phyloP scores from a whole-genome alignment of 306 rosid genomes.

The Betula pendula region DNA sequence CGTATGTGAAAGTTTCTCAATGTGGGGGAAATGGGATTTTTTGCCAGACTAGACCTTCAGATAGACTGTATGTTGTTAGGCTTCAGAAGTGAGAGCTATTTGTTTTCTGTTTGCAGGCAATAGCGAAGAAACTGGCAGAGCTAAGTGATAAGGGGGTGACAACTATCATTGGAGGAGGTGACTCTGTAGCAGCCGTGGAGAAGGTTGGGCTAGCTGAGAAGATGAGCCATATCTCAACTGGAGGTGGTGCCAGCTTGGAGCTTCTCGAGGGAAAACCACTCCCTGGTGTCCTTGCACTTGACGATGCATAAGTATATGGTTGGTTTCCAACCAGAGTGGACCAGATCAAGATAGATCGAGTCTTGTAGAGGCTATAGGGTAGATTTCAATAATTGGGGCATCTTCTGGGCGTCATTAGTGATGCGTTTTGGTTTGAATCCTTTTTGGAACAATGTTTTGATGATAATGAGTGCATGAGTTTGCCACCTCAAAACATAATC shows the following conservation, averaged over 20 bases:
- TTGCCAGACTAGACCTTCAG: background rate
- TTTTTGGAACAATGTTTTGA: slow-evolving; percentile 21
- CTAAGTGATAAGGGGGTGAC: slow-evolving; percentile 87
- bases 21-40: background rate
- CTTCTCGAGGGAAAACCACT: slow-evolving; percentile 95
- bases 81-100: background rate
- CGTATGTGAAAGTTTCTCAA: too few relatives aligned
- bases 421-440: slow-evolving; percentile 26
- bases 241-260: slow-evolving; percentile 99
- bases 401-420: slow-evolving; percentile 32
- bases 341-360: slow-evolving; percentile 28
- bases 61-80: background rate
- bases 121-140: slow-evolving; percentile 87
- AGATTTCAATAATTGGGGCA: slow-evolving; percentile 37
- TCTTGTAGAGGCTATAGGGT: slow-evolving; percentile 56
- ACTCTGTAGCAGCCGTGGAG: slow-evolving; percentile 97
- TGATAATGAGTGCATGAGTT: background rate
- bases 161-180: slow-evolving; percentile 97
- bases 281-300: slow-evolving; percentile 93
- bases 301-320: slow-evolving; percentile 65
- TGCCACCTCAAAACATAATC: too few relatives aligned
- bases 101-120: slow-evolving; percentile 46
- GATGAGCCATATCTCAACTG: slow-evolving; percentile 98
- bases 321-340: slow-evolving; percentile 46
- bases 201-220: slow-evolving; percentile 87